Evolutionary conservation across 306 rosid species (phyloP), one percentile per base, ranked within the genome.

Genomic region (Ziziphus jujuba): DNA sequence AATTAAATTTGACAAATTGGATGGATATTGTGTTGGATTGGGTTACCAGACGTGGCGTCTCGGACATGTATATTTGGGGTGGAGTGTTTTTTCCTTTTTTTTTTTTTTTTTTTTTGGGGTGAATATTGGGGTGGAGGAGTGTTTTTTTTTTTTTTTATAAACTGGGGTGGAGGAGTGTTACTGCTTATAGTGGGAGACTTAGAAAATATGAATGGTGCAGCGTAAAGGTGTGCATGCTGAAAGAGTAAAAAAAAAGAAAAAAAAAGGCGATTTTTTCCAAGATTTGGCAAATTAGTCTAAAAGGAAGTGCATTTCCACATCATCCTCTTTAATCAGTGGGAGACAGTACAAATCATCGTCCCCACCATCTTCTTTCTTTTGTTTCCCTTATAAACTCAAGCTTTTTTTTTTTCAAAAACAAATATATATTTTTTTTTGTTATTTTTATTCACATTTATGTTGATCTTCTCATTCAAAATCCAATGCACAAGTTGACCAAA

Each of bases 271-370:
- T n/a, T n/a, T 38, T 22, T 25, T 9, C n/a, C 20, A 11, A 51
- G 19, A n/a, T 15, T 44, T 71, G 50, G 25, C 48, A 56, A 44
- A 48, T 57, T 62, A 52, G 72, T 68, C 72, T 63, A 51, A 62
- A 36, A 20, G 49, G 10, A 20, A 43, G 75, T 75, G 78, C 56
- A 38, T 24, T 67, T 71, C 75, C 72, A 63, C 77, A 28, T 71
- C 74, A 67, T 51, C 47, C 5, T 61, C 67, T 67, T 65, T 38
- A 40, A 48, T 6, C 23, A 67, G 82, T 80, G 87, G 87, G 70
- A 74, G 80, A 67, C 82, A 83, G 7, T 6, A 2, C n/a, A n/a
- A n/a, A 49, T 49, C 54, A 17, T 49, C 54, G 16, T 4, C 9
- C 1, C 16, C 20, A 17, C 17, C 9, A 49, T 49, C 54, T 4